These are phyloP conservation scores for Pleurotus platypus DNA, from an alignment of 768 basidiomycete species.

Conservation along the genomic window DNA sequence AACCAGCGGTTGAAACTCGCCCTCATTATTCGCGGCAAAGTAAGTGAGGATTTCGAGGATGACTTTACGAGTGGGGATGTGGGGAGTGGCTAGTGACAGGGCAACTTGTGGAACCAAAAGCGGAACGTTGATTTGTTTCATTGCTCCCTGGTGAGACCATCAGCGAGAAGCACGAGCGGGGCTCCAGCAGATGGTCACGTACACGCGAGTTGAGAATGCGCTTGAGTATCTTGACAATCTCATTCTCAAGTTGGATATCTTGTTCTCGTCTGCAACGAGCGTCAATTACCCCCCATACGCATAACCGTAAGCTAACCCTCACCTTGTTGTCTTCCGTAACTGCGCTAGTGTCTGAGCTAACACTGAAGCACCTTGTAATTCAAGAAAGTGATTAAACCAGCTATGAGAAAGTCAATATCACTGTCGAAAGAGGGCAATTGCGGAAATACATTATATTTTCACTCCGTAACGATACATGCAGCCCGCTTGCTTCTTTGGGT, in stretches of 20 bases:
- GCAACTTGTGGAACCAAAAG: constrained; percentile 76
- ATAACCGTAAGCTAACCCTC: constrained; percentile 10
- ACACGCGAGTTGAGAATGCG: constrained; percentile 72
- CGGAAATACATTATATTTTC: constrained; percentile 68
- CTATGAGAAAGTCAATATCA: constrained; percentile 34
- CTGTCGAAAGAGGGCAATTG: constrained; percentile 7
- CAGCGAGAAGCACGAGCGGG: constrained; percentile 10
- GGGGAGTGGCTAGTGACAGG: constrained; percentile 77
- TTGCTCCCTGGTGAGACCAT: constrained; percentile 45
- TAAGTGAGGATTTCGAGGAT: constrained; percentile 79
- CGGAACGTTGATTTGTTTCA: constrained; percentile 71
- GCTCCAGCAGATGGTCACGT: constrained; percentile 20
- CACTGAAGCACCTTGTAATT: constrained; percentile 79
- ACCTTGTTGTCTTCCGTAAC: constrained; percentile 69
- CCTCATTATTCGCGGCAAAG: constrained; percentile 62
- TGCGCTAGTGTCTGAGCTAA: constrained; percentile 75
- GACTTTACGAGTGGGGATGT: constrained; percentile 73
- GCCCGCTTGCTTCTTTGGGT: constrained; percentile 70
- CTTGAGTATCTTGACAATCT: constrained; percentile 84
- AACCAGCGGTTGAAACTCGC: constrained; percentile 61
- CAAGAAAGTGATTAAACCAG: constrained; percentile 78
- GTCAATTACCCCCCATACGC: background rate
- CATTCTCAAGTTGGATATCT: constrained; percentile 78
- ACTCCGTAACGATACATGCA: constrained; percentile 76
- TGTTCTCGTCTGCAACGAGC: constrained; percentile 42